Conservation (phyloP, 345 rosid species). For the Pistacia integerrima region DNA sequence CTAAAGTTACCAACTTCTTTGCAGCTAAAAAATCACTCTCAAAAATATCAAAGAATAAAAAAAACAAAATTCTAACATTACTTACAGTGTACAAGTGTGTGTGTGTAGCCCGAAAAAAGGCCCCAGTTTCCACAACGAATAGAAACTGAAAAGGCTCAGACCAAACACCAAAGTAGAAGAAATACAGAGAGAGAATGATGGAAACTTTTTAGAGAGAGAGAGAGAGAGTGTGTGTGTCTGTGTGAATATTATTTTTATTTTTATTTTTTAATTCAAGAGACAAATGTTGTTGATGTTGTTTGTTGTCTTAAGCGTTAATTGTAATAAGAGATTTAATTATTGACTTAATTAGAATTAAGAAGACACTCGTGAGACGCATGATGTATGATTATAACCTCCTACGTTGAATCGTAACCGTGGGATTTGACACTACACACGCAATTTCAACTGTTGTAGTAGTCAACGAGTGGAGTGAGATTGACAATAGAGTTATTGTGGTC, state of each 20-base stretch:
- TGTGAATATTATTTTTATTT: not conserved
- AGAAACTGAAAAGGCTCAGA: conserved; percentile 43
- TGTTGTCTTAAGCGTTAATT: conserved; percentile 5
- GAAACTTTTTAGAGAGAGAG: conserved; percentile 11
- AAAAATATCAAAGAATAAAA: not conserved
- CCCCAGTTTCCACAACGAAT: conserved; percentile 32
- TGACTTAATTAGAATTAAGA: not conserved
- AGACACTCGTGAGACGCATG: conserved; percentile 14
- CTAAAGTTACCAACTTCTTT: conserved; percentile 29
- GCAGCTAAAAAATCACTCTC: conserved; percentile 22
- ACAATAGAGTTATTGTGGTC: not conserved
- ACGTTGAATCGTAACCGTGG: conserved; percentile 9
- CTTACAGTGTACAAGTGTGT: conserved; percentile 32
- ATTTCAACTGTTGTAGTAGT: not conserved
- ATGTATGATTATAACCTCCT: not conserved
- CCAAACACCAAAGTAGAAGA: conserved; percentile 9
- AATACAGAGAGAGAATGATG: conserved; percentile 35
- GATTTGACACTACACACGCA: not conserved
- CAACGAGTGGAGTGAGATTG: not conserved
- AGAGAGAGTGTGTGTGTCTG: not conserved
- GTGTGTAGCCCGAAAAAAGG: conserved; percentile 20
- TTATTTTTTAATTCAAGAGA: not conserved
- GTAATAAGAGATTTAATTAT: conserved; percentile 1
- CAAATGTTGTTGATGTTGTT: not conserved
- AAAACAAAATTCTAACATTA: conserved; percentile 30